These are phyloP conservation scores for Chionographis japonica DNA, from an alignment of 106 monocot species.

Conservation along the genomic window DNA sequence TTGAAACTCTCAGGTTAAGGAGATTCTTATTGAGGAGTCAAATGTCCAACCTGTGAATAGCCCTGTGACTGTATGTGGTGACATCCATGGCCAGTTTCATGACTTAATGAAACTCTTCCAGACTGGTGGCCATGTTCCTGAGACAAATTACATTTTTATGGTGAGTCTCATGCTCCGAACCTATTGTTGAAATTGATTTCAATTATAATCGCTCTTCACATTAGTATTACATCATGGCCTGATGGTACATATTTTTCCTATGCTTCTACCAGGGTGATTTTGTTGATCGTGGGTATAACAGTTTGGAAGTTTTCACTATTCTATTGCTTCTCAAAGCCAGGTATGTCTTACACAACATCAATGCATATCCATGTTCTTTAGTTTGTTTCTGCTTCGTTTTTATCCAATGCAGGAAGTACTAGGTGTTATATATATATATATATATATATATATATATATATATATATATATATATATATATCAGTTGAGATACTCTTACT, in stretches of 20 bases:
- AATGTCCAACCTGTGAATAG: conserved; percentile 60
- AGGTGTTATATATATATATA: background rate
- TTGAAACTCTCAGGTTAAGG: conserved; percentile 33
- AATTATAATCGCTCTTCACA: background rate
- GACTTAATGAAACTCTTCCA: conserved; percentile 62
- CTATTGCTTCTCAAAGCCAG: conserved; percentile 83
- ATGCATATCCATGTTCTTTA: background rate
- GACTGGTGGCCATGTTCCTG: conserved; percentile 57
- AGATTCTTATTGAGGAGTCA: conserved; percentile 58
- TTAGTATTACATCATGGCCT: background rate
- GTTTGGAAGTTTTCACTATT: conserved; percentile 81
- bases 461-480: background rate
- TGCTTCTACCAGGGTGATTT: conserved; percentile 59
- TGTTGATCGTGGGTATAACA: conserved; percentile 84
- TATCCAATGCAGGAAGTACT: background rate
- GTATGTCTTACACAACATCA: conserved; percentile 13
- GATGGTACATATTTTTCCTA: background rate
- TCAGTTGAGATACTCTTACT: too few relatives aligned
- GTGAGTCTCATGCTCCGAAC: conserved; percentile 5
- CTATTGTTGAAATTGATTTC: background rate
- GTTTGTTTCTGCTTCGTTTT: background rate
- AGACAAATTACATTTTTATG: conserved; percentile 64
- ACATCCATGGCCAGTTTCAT: conserved; percentile 60
- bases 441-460: too few relatives aligned
- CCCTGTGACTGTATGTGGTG: conserved; percentile 57